These are phyloP conservation scores for Manihot esculenta DNA, from an alignment of 441 rosid genomes.

Conservation along the genomic window DNA sequence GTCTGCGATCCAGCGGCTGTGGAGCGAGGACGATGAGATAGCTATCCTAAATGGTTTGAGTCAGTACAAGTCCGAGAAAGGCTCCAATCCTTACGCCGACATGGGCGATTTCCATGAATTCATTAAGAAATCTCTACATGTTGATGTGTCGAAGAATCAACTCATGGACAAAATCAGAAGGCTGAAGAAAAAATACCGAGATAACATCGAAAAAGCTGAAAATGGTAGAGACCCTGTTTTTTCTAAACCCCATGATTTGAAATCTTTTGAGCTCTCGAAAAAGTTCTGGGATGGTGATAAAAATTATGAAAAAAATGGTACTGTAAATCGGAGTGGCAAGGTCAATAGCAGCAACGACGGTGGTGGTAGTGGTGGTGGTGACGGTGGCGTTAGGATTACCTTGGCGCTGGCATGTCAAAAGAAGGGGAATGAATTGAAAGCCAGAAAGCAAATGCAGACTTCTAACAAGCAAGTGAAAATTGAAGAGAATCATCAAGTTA, in stretches of 20 bases:
- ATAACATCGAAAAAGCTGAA: constrained; percentile 29
- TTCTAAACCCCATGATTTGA: constrained; percentile 39
- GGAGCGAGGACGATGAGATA: constrained; percentile 51
- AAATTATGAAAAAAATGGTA: neutral
- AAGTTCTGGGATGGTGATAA: constrained; percentile 37
- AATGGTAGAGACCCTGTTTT: constrained; percentile 32
- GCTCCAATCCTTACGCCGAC: constrained; percentile 28
- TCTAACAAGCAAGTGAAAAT: neutral
- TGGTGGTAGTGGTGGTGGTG: neutral
- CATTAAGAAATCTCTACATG: constrained; percentile 40
- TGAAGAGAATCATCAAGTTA: constrained; percentile 5
- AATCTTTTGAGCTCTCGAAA: constrained; percentile 37
- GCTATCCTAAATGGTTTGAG: constrained; percentile 38
- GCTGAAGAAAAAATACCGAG: constrained; percentile 43
- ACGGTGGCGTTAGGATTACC: no score
- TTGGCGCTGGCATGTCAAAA: constrained; percentile 21
- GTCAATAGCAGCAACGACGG: neutral
- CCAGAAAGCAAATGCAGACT: neutral
- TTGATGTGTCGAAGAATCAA: constrained; percentile 37
- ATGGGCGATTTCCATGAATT: constrained; percentile 33
- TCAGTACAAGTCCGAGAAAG: constrained; percentile 31
- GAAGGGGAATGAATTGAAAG: neutral
- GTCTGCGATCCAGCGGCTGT: constrained; percentile 26
- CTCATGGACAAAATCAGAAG: constrained; percentile 42
- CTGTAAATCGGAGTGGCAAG: constrained; percentile 6